Evolutionary conservation across 2,329 filamentous ascomycete genomes (phyloP).

Genomic region (Sporothrix schenckii): DNA sequence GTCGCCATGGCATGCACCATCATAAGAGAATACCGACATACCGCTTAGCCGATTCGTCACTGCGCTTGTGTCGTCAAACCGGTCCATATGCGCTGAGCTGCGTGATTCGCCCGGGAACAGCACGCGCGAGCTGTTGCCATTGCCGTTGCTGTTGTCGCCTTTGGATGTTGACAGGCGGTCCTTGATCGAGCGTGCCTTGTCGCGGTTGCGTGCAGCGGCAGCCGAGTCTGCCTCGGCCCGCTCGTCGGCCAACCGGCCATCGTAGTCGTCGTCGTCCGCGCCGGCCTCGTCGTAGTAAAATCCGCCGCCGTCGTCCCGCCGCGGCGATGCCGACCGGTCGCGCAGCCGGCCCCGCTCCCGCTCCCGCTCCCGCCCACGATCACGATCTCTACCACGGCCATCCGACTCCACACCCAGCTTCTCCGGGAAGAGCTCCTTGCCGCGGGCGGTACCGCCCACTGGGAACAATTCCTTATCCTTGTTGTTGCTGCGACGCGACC

Average conservation of each 20-base stretch:
- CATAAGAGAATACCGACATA: conserved; percentile 36
- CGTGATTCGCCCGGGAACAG: conserved; percentile 54
- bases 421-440: conserved; percentile 34
- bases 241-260: conserved; percentile 39
- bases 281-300: conserved; percentile 43
- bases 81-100: conserved; percentile 44
- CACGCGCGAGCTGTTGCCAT: conserved; percentile 46
- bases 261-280: conserved; percentile 36
- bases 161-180: conserved; percentile 47
- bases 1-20: conserved; percentile 6
- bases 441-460: conserved; percentile 36
- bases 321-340: conserved; percentile 58
- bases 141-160: conserved; percentile 46
- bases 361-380: conserved; percentile 44
- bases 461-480: conserved; percentile 67
- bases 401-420: conserved; percentile 12
- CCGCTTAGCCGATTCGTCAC: conserved; percentile 37
- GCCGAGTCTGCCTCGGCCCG: conserved; percentile 33
- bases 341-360: conserved; percentile 42
- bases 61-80: conserved; percentile 40
- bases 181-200: conserved; percentile 52
- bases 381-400: conserved; percentile 40
- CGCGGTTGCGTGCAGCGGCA: conserved; percentile 46
- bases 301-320: conserved; percentile 49
- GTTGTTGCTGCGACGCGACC: conserved; percentile 45